Base-by-base conservation (phyloP, 2,329 filamentous ascomycete species). In the Zymoseptoria brevis region DNA sequence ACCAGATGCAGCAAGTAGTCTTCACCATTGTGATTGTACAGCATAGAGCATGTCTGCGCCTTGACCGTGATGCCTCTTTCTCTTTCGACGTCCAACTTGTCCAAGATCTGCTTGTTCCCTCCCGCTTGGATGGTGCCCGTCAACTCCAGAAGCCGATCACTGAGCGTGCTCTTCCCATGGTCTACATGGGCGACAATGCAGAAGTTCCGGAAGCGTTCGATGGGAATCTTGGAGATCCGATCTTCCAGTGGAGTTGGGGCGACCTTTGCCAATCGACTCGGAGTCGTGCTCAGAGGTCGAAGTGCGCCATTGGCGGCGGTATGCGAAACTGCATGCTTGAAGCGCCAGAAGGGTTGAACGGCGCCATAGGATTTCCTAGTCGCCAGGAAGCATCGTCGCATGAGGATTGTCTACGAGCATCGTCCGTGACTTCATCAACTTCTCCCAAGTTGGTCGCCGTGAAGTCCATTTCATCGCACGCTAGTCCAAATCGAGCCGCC, bases 121-220 rank as follows among this genome's bases (percentile, higher is more conserved):
- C 90, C 91, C 0, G 89, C 83, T 67, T 89, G 79, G 64, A 99
- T 97, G 6, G 93, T 97, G 19, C 94, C 93, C 0, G 94, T 99
- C 64, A 95, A 80, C 79, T 99, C 94, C 62, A 99, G 83, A 57
- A 99, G 79, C 2, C 94, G 87, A 71, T 99, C 94, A 66, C 88
- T 93, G 56, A 99, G 85, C 4, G 94, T 99, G 72, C 89, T 96
- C 76, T 99, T 99, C 69, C 94, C 94, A 85, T 99, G 94, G 74
- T 99, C 94, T 72, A 99, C 95, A 74, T 99, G 94, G 8, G 94
- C 94, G 55, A 99, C 93, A 70, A 99, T 97, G 76, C 94, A 99
- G 74, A 99, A 99, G 75, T 99, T 99, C 63, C 94, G 87, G 70
- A 83, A 93, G 19, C 89, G 83, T 59, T 88, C 84, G 68, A 92